Conservation (phyloP, 768 basidiomycete species). For the Strobilomyces dryophilus region DNA sequence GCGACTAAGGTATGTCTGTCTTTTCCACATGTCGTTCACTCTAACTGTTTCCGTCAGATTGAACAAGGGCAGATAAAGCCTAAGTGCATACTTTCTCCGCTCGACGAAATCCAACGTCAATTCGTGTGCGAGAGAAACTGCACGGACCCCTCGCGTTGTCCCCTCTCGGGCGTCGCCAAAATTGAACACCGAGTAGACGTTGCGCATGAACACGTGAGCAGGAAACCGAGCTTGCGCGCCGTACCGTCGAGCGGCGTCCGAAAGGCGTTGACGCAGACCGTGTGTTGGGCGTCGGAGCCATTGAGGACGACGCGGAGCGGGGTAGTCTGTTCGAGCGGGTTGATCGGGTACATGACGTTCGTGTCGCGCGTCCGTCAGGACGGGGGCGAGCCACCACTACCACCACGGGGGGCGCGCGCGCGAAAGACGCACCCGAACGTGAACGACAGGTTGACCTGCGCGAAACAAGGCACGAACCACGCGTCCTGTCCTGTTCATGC, state of each 20-base stretch:
- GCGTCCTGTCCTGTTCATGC: slow-evolving; percentile 23
- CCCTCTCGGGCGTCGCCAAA: slow-evolving; percentile 27
- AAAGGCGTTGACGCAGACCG: slow-evolving; percentile 37
- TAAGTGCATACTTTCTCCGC: slow-evolving; percentile 12
- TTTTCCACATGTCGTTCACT: too few species aligned
- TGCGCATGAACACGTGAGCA: slow-evolving; percentile 43
- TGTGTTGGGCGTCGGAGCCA: slow-evolving; percentile 28
- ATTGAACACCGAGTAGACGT: slow-evolving; percentile 44
- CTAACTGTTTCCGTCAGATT: too few species aligned
- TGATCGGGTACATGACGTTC: slow-evolving; percentile 34
- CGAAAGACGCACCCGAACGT: slow-evolving; percentile 12
- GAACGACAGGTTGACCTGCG: slow-evolving; percentile 28
- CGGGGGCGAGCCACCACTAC: too few species aligned
- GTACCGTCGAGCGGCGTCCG: slow-evolving; percentile 25
- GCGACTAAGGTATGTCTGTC: too few species aligned
- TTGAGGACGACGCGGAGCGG: slow-evolving; percentile 23
- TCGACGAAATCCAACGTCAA: slow-evolving; percentile 27
- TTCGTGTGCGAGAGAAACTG: slow-evolving; percentile 38
- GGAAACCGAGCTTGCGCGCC: slow-evolving; percentile 32
- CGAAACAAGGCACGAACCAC: slow-evolving; percentile 37
- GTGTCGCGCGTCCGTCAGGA: slow-evolving; percentile 14
- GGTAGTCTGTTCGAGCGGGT: slow-evolving; percentile 42
- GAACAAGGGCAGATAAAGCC: slow-evolving; percentile 20
- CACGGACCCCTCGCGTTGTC: slow-evolving; percentile 29
- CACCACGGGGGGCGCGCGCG: too few species aligned